Evolutionary conservation across 352 stramenopile species (phyloP).

Genomic region (Phytophthora melonis): DNA sequence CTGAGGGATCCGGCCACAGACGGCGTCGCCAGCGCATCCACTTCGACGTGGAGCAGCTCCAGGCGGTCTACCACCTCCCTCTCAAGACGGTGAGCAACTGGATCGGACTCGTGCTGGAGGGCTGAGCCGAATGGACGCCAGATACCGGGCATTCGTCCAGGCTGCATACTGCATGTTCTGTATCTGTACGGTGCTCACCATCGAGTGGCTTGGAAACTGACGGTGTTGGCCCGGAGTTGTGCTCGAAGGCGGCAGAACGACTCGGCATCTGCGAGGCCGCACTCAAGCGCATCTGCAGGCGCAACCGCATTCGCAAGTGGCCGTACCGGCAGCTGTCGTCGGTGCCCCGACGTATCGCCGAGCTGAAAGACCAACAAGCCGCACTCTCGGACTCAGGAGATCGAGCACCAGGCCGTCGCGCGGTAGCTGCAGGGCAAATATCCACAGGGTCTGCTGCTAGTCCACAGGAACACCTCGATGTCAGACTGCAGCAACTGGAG

Average conservation of each 20-base stretch:
- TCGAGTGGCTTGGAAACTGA: slow-evolving; percentile 16
- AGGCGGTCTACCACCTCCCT: slow-evolving; percentile 76
- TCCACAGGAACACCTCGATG: slow-evolving; percentile 12
- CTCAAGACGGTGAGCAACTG: slow-evolving; percentile 63
- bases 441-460: background rate
- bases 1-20: background rate
- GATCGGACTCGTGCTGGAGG: background rate
- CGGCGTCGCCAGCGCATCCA: slow-evolving; percentile 51
- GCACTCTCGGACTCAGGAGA: background rate
- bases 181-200: background rate
- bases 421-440: background rate
- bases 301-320: slow-evolving; percentile 78
- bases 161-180: too few species aligned
- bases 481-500: slow-evolving; percentile 37
- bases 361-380: slow-evolving; percentile 31
- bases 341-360: slow-evolving; percentile 56
- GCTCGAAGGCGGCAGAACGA: slow-evolving; percentile 55
- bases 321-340: slow-evolving; percentile 78
- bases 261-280: slow-evolving; percentile 82
- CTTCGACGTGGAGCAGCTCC: slow-evolving; percentile 64
- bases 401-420: background rate
- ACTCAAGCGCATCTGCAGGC: slow-evolving; percentile 84
- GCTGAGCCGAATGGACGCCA: too few species aligned
- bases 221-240: slow-evolving; percentile 26
- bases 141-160: too few species aligned